Evolutionary conservation across 345 rosid species (phyloP).

Genomic region (Euphorbia tirucalli): DNA sequence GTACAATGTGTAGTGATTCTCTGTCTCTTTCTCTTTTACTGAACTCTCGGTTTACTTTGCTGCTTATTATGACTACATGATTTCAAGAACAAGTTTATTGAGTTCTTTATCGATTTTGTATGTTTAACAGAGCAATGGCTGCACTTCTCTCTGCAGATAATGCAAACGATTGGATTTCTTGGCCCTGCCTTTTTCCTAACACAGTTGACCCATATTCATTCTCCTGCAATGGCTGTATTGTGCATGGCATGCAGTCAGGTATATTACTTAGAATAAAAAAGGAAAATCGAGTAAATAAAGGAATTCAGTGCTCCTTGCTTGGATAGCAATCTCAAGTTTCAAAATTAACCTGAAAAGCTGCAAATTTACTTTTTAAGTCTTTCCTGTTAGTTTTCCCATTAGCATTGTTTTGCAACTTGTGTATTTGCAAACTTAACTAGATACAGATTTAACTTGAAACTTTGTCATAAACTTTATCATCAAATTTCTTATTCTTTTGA

Average conservation of each 20-base stretch:
- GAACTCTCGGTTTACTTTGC: too few relatives aligned
- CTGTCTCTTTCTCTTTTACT: too few relatives aligned
- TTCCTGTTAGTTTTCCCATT: neutral
- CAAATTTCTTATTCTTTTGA: neutral
- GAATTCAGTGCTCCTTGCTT: neutral
- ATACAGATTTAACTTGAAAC: too few relatives aligned
- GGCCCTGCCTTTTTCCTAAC: conserved; percentile 96
- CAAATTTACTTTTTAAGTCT: too few relatives aligned
- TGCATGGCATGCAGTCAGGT: conserved; percentile 98
- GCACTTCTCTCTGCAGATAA: conserved; percentile 48
- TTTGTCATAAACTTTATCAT: too few relatives aligned
- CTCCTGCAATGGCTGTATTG: conserved; percentile 81
- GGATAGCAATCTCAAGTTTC: neutral
- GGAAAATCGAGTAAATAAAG: neutral
- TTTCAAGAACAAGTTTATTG: too few relatives aligned
- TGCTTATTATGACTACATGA: too few relatives aligned
- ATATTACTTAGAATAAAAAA: neutral
- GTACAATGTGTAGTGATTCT: too few relatives aligned
- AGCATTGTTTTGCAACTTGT: neutral
- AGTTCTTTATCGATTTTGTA: neutral
- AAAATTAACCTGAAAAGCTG: neutral
- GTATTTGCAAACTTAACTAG: neutral
- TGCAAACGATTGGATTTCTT: conserved; percentile 95
- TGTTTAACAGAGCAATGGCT: conserved; percentile 9
- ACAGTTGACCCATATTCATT: conserved; percentile 82